Conservation (phyloP, 768 basidiomycete species). For the Lentinula boryana region DNA sequence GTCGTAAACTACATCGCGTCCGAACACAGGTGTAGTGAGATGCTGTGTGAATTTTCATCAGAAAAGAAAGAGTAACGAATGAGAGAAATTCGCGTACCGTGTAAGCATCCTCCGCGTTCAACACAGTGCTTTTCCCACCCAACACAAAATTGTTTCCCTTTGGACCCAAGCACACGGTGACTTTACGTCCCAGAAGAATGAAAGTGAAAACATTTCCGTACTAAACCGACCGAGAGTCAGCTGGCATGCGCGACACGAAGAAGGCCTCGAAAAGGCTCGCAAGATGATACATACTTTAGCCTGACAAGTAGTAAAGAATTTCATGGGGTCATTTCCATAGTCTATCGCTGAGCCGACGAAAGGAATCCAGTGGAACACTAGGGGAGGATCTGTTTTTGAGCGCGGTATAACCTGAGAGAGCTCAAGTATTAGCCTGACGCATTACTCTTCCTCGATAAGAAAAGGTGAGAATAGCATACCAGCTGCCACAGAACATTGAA, state of each 20-base stretch:
- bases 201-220: constrained; percentile 98
- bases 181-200: constrained; percentile 78
- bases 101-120: constrained; percentile 97
- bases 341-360: constrained; percentile 81
- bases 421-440: no score
- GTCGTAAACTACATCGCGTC: constrained; percentile 97
- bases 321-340: constrained; percentile 92
- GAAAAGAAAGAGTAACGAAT: constrained; percentile 6
- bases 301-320: constrained; percentile 74
- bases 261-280: no score
- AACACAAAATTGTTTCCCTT: constrained; percentile 93
- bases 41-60: constrained; percentile 42
- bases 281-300: constrained; percentile 52
- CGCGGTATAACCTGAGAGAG: constrained; percentile 54
- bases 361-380: constrained; percentile 92
- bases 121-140: constrained; percentile 86
- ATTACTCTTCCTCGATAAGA: neutral
- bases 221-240: constrained; percentile 30
- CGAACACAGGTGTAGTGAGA: constrained; percentile 91
- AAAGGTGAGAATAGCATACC: constrained; percentile 33
- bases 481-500: constrained; percentile 78
- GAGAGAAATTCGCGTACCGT: constrained; percentile 42
- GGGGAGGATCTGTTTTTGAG: constrained; percentile 71
- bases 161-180: constrained; percentile 87
- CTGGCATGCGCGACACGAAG: neutral